Evolutionary conservation across 306 rosid species (phyloP), one percentile per base, ranked within the genome.

Genomic region (Dalbergia cultrata): DNA sequence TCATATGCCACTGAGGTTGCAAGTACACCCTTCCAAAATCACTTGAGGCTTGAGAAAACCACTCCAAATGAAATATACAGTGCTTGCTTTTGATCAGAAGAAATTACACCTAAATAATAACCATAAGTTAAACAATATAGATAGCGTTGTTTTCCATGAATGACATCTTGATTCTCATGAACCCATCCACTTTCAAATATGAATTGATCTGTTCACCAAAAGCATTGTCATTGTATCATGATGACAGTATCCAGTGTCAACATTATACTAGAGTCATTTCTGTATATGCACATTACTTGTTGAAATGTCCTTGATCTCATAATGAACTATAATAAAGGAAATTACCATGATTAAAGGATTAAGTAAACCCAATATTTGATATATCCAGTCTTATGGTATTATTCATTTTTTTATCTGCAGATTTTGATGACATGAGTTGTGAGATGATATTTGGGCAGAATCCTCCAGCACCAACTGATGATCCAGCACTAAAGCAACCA

Each of bases 361-460:
- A 80, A 68, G 74, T 16, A 17, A 65, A 77, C 49, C 70, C 19
- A 53, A 86, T 19, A 39, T 31, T 64, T 73, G 54, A 53, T 31
- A 14, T 35, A 81, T 45, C 59, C 72, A 72, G 31, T 72, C 68
- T 47, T 21, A 61, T 76, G 70, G 35, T 76, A 11, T 67, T 67
- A 16, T 49, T n/a, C 82, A 78, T 59, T 54, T 72, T 57, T 45
- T 77, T 44, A 80, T 75, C 43, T 85, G 69, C 92, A 96, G 99
- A 96, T 84, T 96, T 93, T 93, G 98, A 93, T 64, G 99, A 96
- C 80, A 89, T 93, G 98, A 96, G 99, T 70, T 96, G 99, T 60
- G 91, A 96, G 88, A 96, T 96, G 99, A 82, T 89, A 79, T 96
- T 89, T 86, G 99, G 99, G 13, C 86, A 88, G 89, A 93, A 96